phyloP scores from a whole-genome alignment of 495 filamentous ascomycete genomes.

The Talaromyces adpressus region DNA sequence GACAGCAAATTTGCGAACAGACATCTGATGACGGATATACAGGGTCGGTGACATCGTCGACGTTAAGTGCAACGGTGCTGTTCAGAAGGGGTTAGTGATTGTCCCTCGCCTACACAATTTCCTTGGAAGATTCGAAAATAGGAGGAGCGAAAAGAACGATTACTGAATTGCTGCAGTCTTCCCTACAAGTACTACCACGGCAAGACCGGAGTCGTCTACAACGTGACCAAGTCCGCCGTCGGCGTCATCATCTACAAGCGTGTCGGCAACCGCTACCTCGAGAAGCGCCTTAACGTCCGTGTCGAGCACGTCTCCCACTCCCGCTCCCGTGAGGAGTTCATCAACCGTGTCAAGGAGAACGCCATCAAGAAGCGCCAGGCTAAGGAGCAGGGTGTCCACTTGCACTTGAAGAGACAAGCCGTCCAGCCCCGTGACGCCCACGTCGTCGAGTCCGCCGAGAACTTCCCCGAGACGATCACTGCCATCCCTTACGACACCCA shows the following conservation, averaged over 20 bases:
- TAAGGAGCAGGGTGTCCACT: constrained; percentile 76
- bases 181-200: constrained; percentile 99
- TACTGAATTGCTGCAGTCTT: constrained; percentile 56
- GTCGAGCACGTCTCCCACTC: constrained; percentile 95
- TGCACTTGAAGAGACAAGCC: constrained; percentile 89
- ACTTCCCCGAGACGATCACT: constrained; percentile 81
- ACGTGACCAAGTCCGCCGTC: constrained; percentile 90
- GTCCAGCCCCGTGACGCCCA: constrained; percentile 69
- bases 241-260: constrained; percentile 99
- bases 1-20: constrained; percentile 10
- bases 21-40: constrained; percentile 22
- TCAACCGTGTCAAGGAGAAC: constrained; percentile 93
- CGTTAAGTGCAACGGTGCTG: constrained; percentile 92
- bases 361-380: constrained; percentile 84
- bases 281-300: constrained; percentile 99
- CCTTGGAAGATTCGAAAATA: not conserved
- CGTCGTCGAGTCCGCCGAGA: constrained; percentile 67
- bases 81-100: constrained; percentile 86
- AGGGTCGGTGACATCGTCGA: constrained; percentile 98
- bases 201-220: constrained; percentile 97
- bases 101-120: constrained; percentile 7
- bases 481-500: constrained; percentile 96
- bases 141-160: not conserved
- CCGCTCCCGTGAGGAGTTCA: constrained; percentile 90
- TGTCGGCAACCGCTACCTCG: constrained; percentile 95